Evolutionary conservation across 73 alveolate genomes (phyloP).

Genomic region (Paramecium pentaurelia): DNA sequence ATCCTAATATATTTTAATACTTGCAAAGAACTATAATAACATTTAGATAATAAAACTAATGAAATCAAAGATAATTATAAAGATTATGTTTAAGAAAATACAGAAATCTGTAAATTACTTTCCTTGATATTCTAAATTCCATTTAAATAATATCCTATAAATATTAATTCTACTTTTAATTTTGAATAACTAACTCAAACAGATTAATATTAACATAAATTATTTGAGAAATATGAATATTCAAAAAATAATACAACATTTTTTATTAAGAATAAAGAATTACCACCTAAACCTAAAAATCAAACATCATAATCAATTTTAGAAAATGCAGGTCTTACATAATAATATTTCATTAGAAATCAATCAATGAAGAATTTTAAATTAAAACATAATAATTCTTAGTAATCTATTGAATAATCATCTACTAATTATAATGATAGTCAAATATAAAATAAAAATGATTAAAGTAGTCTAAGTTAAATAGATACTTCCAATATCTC

Average conservation of each 20-base stretch:
- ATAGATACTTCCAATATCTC: not conserved
- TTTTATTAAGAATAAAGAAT: not conserved
- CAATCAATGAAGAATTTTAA: not conserved
- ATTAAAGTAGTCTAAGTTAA: not conserved
- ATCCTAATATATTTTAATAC: not conserved
- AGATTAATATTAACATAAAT: not conserved
- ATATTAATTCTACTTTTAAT: not conserved
- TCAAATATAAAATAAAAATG: not conserved
- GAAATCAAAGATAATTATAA: not conserved
- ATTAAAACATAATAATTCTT: not conserved
- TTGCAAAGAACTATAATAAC: not conserved
- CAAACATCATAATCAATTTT: not conserved
- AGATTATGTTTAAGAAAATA: not conserved
- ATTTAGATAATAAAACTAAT: not conserved
- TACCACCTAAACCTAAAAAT: not conserved
- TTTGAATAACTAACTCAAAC: not conserved
- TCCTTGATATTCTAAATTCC: not conserved
- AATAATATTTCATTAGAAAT: not conserved
- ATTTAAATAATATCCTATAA: not conserved
- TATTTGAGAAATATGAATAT: not conserved
- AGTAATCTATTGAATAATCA: not conserved
- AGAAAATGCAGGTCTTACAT: not conserved
- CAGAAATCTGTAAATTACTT: not conserved
- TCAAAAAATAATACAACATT: not conserved
- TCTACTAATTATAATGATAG: slow-evolving; percentile 1